These are phyloP conservation scores for Exophiala alcalophila DNA, from an alignment of 2,329 filamentous ascomycete species.

Conservation along the genomic window DNA sequence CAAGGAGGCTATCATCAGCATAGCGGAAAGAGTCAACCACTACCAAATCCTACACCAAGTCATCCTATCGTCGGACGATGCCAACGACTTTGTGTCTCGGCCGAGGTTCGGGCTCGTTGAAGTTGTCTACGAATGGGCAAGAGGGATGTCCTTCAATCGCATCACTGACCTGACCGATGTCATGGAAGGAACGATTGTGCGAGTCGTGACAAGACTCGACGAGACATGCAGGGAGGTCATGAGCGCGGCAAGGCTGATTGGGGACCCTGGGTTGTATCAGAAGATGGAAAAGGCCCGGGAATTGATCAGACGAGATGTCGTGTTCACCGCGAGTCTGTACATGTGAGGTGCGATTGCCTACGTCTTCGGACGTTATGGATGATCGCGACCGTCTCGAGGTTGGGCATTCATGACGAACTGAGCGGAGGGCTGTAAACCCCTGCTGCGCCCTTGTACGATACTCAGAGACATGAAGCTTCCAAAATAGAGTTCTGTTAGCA, in stretches of 20 bases:
- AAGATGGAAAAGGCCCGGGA: conserved; percentile 99
- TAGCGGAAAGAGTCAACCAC: conserved; percentile 88
- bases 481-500: too few species aligned
- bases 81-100: conserved; percentile 83
- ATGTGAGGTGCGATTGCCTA: too few species aligned
- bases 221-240: conserved; percentile 97
- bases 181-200: conserved; percentile 92
- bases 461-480: too few species aligned
- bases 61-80: conserved; percentile 82
- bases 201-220: conserved; percentile 88
- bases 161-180: conserved; percentile 96
- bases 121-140: conserved; percentile 97
- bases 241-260: conserved; percentile 92
- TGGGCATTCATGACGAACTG: too few species aligned
- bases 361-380: too few species aligned
- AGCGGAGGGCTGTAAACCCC: too few species aligned
- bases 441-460: too few species aligned
- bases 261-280: conserved; percentile 84
- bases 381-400: too few species aligned
- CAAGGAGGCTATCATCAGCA: conserved; percentile 78
- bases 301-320: conserved; percentile 94
- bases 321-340: conserved; percentile 81
- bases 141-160: conserved; percentile 96
- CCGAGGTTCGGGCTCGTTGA: conserved; percentile 93
- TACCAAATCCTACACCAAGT: conserved; percentile 90